Conservation (phyloP, 2,329 filamentous ascomycete species). For the Knoxdaviesia capensis region DNA sequence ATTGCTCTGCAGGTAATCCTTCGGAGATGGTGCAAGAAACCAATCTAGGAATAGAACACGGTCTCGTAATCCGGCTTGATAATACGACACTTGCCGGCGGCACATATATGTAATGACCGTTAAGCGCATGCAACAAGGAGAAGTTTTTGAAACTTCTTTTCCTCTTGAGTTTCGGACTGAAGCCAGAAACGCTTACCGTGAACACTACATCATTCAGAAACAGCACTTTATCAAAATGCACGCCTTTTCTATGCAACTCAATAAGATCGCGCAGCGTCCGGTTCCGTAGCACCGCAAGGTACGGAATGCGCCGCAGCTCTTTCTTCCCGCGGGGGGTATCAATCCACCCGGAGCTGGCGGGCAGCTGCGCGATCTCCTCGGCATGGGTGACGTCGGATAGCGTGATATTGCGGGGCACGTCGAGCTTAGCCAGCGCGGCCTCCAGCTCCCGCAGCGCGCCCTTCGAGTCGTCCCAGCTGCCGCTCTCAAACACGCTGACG, state of each 20-base stretch:
- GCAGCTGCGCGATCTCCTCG: slow-evolving; percentile 27
- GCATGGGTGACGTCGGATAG: slow-evolving; percentile 37
- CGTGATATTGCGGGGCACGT: slow-evolving; percentile 32
- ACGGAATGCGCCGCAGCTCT: slow-evolving; percentile 47
- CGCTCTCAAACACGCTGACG: slow-evolving; percentile 47
- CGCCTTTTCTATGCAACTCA: slow-evolving; percentile 25
- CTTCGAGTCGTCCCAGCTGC: slow-evolving; percentile 50
- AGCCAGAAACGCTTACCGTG: slow-evolving; percentile 17
- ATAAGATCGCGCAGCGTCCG: slow-evolving; percentile 37
- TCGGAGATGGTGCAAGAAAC: too few relatives aligned
- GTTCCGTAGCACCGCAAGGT: slow-evolving; percentile 45
- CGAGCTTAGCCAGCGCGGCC: slow-evolving; percentile 24
- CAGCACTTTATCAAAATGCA: slow-evolving; percentile 35
- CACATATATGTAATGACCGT: too few relatives aligned
- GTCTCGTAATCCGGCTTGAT: too few relatives aligned
- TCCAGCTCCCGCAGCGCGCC: slow-evolving; percentile 37
- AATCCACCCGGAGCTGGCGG: slow-evolving; percentile 39
- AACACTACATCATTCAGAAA: slow-evolving; percentile 47
- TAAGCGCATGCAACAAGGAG: neutral
- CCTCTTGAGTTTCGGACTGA: too few relatives aligned
- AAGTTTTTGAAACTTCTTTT: neutral
- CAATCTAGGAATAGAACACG: too few relatives aligned
- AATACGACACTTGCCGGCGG: too few relatives aligned
- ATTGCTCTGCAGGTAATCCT: too few relatives aligned
- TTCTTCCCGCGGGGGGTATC: slow-evolving; percentile 28